Evolutionary conservation across 495 filamentous ascomycete species (phyloP).

Genomic region (Alectoria sarmentosa): DNA sequence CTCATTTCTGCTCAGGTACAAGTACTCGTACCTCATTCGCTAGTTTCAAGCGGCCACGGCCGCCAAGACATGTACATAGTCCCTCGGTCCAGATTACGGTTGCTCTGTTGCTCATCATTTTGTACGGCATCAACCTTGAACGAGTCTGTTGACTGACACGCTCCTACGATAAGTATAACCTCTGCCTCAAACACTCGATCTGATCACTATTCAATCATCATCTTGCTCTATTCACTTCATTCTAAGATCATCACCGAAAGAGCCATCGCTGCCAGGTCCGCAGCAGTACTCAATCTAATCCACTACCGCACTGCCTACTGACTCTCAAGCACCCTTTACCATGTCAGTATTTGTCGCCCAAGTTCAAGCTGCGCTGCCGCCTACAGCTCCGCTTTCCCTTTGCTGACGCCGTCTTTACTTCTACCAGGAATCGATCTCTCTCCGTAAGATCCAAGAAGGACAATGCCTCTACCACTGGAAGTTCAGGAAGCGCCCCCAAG

Average conservation of each 20-base stretch:
- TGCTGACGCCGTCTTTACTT: background rate
- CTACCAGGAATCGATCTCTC: conserved; percentile 50
- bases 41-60: no score
- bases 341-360: conserved; percentile 9
- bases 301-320: background rate
- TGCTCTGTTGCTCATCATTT: no score
- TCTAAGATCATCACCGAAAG: background rate
- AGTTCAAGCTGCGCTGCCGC: background rate
- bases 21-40: background rate
- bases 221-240: no score
- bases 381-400: background rate
- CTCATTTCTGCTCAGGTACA: background rate
- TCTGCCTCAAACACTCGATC: no score
- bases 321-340: background rate
- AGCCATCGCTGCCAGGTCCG: background rate
- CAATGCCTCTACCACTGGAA: conserved; percentile 25
- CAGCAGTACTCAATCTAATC: no score
- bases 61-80: no score
- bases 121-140: no score
- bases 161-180: no score
- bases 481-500: conserved; percentile 36
- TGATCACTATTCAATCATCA: no score
- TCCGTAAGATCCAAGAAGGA: conserved; percentile 52
- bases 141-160: no score
- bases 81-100: no score